Evolutionary conservation across 139 green algal species (phyloP), one percentile per base, ranked within the genome.

Genomic region (Chlamydomonas urium): DNA sequence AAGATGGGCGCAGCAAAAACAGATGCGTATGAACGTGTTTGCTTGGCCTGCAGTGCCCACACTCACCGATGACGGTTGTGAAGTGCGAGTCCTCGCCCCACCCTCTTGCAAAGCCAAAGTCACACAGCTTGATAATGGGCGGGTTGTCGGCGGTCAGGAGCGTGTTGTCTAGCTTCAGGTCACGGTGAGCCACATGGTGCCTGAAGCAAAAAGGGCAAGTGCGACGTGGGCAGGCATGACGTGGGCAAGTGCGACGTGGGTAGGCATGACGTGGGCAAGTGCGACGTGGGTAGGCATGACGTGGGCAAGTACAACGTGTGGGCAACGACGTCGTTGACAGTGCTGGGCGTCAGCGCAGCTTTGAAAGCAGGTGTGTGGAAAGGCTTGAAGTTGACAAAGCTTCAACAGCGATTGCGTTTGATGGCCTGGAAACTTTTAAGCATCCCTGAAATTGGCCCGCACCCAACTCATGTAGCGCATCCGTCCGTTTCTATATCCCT

Each of bases 161-260:
- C 19, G 90, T 97, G 86, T 96, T 96, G 83, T 96, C 91, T 57
- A 96, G 87, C 53, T 91, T 91, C 8, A 91, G 65, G 53, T 83
- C 78, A 2, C 78, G 77, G 57, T 83, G 78, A 31, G 78, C 78
- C 35, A 83, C 77, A 38, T 76, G 48, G 42, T 73, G 56, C 35
- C 66, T 68, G 60, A n/a, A n/a, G 60, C 60, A 68, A 17, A 56
- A 56, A 56, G 21, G 45, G 21, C 17, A 56, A 21, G 17, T 56
- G 17, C 45, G 21, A 56, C 21, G 17, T 17, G 21, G 45, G 17
- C 45, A 17, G 17, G 17, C 17, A 26, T 56, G 17, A 56, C 21
- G 45, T 56, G 21, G 17, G 21, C 17, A 17, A 56, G 17, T 56
- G 17, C 45, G 21, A 56, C 17, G 45, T 21, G 21, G 17, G 45